Evolutionary conservation across 2,329 filamentous ascomycete species (phyloP).

Genomic region (Colletotrichum eremochloae): DNA sequence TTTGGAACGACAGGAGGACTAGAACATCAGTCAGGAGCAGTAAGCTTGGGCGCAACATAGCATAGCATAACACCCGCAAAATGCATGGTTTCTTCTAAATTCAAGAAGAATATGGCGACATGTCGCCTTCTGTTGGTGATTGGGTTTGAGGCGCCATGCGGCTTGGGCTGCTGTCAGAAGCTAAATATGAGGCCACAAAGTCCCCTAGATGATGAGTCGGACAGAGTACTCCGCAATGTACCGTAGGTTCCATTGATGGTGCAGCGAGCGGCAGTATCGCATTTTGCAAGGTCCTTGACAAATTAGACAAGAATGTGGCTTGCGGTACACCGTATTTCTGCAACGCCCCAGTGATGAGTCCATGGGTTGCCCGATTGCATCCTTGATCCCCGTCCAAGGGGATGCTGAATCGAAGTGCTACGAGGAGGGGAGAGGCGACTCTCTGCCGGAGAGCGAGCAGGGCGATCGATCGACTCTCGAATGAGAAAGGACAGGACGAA

Average conservation of each 20-base stretch:
- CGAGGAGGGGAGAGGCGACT: too few species aligned
- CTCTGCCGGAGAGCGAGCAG: background rate
- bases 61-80: background rate
- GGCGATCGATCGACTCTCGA: background rate
- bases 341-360: background rate
- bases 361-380: background rate
- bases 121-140: background rate
- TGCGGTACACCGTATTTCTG: conserved; percentile 23
- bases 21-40: background rate
- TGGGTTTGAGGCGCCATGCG: conserved; percentile 5
- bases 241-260: too few species aligned
- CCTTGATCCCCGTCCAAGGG: background rate
- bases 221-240: background rate
- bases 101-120: background rate
- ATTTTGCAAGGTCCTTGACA: background rate
- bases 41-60: background rate
- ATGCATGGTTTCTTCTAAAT: background rate
- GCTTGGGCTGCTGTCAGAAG: background rate
- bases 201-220: background rate
- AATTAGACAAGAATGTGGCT: background rate
- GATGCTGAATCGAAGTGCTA: background rate
- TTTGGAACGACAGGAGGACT: background rate
- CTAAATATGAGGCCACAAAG: conserved; percentile 15
- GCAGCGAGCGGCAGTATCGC: background rate
- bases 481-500: background rate